Evolutionary conservation across 352 stramenopile genomes (phyloP).

Genomic region (Aphanomyces invadans): DNA sequence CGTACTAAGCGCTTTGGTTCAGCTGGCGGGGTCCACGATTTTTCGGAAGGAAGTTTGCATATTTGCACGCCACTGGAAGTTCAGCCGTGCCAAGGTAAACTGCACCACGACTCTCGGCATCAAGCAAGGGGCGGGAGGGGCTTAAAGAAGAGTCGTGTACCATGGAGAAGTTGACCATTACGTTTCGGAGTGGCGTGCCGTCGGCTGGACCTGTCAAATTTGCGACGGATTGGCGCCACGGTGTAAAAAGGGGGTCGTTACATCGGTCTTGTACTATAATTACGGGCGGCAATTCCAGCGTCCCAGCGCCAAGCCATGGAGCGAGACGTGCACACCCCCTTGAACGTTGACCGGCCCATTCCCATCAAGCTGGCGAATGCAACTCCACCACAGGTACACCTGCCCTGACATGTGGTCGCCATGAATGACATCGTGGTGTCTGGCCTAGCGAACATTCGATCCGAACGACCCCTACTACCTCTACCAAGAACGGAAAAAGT

Average conservation of each 20-base stretch:
- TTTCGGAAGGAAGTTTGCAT: too few relatives aligned
- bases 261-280: neutral
- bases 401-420: neutral
- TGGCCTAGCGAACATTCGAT: neutral
- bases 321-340: neutral
- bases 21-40: too few relatives aligned
- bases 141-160: too few relatives aligned
- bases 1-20: too few relatives aligned
- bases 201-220: too few relatives aligned
- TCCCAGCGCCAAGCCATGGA: neutral
- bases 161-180: too few relatives aligned
- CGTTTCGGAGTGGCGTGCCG: too few relatives aligned
- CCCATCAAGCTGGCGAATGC: neutral
- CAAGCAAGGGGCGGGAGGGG: too few relatives aligned
- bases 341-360: neutral
- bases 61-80: too few relatives aligned
- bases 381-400: neutral
- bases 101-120: too few relatives aligned
- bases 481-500: conserved; percentile 18
- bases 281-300: neutral
- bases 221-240: neutral
- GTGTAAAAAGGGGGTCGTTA: neutral
- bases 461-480: conserved; percentile 8
- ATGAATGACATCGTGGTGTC: too few relatives aligned
- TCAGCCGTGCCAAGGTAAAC: too few relatives aligned